Evolutionary conservation across 371 early-diverging fungal genomes (phyloP), one percentile per base, ranked within the genome.

Genomic region (Mortierella sp.): DNA sequence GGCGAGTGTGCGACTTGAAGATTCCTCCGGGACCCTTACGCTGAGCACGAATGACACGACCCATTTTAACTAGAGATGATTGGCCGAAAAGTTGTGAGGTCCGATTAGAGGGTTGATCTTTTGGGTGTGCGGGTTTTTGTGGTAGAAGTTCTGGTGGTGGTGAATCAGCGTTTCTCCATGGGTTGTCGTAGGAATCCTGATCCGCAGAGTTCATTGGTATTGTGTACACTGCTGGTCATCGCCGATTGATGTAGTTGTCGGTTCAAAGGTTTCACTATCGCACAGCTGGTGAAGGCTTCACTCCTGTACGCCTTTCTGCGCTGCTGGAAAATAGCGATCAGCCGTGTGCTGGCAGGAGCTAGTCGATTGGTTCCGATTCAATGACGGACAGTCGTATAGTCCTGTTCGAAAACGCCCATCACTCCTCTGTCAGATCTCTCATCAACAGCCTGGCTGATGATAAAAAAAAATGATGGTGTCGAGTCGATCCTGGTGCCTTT

Each of bases 1-100:
- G 94, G 87, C 94, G 94, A 87, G 95, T 96, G 93, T 96, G 97
- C 87, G 99, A 91, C 91, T 94, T 97, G 96, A 99, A 99, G 90
- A 99, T 97, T 86, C 97, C 96, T 88, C 98, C 99, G 85, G 96
- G 95, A 96, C 99, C 98, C 92, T 99, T 99, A 90, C 99, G 93
- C 84, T 89, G 89, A 83, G 87, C 86, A 90, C 93, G 92, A 90
- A 93, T 92, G 74, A 93, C 93, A 87, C 93, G 93, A 91, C 93
- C 93, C 93, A 93, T 93, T 81, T 86, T 86, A 58, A 66, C 64
- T 67, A 19, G 47, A 58, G 58, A 55, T 10, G 55, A 58, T 53
- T 53, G 13, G 55, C 29, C 29, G 31, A 14, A 58, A 29, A 13
- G 34, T 9, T 16, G 55, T 13, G 58, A 29, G 48, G 58, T 34